Percentiles rank a stretch among this genome's conserved stretches.
These are phyloP conservation scores for Penicillium crystallinum DNA, from an alignment of 495 filamentous ascomycete species.

Conservation along the genomic window DNA sequence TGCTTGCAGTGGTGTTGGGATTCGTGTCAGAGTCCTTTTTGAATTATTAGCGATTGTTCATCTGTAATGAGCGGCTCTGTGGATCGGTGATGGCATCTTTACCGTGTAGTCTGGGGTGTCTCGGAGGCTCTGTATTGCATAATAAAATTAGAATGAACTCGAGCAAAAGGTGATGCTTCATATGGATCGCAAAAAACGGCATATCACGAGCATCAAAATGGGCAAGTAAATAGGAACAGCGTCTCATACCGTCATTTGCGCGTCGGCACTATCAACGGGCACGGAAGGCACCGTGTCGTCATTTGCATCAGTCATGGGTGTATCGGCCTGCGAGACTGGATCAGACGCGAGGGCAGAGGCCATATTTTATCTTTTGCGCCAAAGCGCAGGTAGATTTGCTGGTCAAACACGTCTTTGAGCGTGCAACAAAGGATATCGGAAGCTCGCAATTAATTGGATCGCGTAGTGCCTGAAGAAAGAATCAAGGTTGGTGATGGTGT, in stretches of 20 bases:
- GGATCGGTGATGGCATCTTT: constrained; percentile 14
- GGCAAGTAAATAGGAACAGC: neutral
- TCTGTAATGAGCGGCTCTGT: neutral
- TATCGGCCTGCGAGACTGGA: constrained; percentile 47
- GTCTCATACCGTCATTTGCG: constrained; percentile 39
- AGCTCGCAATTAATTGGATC: constrained; percentile 5
- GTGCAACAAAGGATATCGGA: constrained; percentile 5
- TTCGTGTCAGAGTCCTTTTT: constrained; percentile 81
- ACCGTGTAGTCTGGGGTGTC: constrained; percentile 80
- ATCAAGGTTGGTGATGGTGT: neutral
- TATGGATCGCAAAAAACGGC: too few species aligned
- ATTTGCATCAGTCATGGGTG: constrained; percentile 57
- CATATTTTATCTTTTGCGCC: constrained; percentile 46
- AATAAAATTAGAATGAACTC: constrained; percentile 3
- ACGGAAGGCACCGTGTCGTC: constrained; percentile 43
- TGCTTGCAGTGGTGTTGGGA: constrained; percentile 86
- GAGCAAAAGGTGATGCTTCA: too few species aligned
- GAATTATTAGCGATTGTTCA: neutral
- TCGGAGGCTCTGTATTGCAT: constrained; percentile 56
- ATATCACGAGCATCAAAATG: too few species aligned
- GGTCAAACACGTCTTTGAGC: constrained; percentile 13
- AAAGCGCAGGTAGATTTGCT: constrained; percentile 19
- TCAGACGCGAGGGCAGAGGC: constrained; percentile 52
- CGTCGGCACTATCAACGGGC: constrained; percentile 40
- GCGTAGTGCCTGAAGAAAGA: neutral